phyloP scores from a whole-genome alignment of 257 asterid species.

The Solanum gandarillasii region DNA sequence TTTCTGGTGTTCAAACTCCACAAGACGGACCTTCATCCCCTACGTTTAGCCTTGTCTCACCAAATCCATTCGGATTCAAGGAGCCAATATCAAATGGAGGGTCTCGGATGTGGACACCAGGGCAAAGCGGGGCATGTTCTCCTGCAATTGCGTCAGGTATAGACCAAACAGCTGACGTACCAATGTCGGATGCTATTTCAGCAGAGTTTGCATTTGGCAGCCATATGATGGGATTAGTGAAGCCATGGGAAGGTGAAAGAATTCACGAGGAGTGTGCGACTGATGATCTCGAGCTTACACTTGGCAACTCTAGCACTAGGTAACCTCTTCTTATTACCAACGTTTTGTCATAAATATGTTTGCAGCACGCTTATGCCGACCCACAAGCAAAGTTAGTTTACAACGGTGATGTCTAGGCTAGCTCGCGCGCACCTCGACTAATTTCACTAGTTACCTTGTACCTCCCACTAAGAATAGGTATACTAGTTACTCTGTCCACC shows the following conservation, averaged over 20 bases:
- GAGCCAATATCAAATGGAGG: constrained; percentile 78
- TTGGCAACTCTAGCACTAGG: constrained; percentile 82
- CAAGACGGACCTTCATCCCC: constrained; percentile 85
- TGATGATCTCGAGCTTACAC: constrained; percentile 93
- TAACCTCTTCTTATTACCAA: constrained; percentile 8
- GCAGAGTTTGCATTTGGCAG: constrained; percentile 91
- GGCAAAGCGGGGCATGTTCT: constrained; percentile 93
- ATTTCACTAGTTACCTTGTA: neutral
- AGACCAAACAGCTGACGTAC: constrained; percentile 73
- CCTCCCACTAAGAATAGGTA: neutral
- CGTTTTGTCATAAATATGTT: neutral
- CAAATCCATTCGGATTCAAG: constrained; percentile 67
- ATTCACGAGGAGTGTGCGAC: constrained; percentile 89
- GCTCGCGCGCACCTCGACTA: neutral
- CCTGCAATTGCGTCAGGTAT: constrained; percentile 62
- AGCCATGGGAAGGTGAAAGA: constrained; percentile 97
- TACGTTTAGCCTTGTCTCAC: constrained; percentile 76
- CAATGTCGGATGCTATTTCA: constrained; percentile 78
- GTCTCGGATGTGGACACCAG: constrained; percentile 94
- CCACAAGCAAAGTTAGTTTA: neutral
- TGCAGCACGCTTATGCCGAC: neutral
- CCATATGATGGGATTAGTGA: constrained; percentile 59
- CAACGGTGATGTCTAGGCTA: neutral
- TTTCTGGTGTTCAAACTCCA: constrained; percentile 92
- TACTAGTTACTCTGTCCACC: neutral